Base-by-base conservation (phyloP, 306 rosid species). In the Pyrus bretschneideri region DNA sequence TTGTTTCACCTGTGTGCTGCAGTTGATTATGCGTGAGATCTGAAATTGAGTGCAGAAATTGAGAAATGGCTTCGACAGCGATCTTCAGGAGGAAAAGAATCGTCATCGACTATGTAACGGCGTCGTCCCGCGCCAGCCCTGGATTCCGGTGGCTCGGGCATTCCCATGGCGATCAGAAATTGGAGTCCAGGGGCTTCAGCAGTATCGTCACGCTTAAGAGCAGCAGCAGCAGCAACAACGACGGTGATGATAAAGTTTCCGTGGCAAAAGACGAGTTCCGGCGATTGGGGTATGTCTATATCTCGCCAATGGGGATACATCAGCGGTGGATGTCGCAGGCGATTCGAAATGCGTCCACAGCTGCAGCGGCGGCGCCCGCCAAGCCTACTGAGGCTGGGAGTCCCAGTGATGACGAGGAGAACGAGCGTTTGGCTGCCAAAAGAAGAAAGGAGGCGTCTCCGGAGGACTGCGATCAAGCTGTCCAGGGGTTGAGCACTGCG, bases 381-480 rank as follows among this genome's bases (percentile, higher is more conserved):
- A 86, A 88, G 49, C 84, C 70, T 6, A 79, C 81, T 6, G 89
- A 89, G 2, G 64, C 31, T 25, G 22, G 11, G 9, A 85, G 55
- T 58, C 13, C 62, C 57, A 78, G 59, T 69, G 81, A 90, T 5
- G 83, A 81, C 0, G 84, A 80, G 65, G 79, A 73, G 8, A 80
- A 67, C n/a, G 87, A 75, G 14, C 89, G 86, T 8, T 27, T 63
- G 40, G 81, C 75, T 61, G 78, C 87, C 25, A 87, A 82, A 74
- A 89, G 89, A 81, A 88, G 88, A 75, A 92, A 86, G 60, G 92
- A 90, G 58, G 95, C 97, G 27, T 92, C 98, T 67, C 95, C 98
- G 0, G 97, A 94, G 84, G 98, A 92, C 60, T 92, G 98, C 55
- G 98, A 94, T 87, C 89, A 92, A 71, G 98, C 98, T 6, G 97